These are phyloP conservation scores for Wickerhamomyces alni DNA, from an alignment of 805 yeast species.

Conservation along the genomic window DNA sequence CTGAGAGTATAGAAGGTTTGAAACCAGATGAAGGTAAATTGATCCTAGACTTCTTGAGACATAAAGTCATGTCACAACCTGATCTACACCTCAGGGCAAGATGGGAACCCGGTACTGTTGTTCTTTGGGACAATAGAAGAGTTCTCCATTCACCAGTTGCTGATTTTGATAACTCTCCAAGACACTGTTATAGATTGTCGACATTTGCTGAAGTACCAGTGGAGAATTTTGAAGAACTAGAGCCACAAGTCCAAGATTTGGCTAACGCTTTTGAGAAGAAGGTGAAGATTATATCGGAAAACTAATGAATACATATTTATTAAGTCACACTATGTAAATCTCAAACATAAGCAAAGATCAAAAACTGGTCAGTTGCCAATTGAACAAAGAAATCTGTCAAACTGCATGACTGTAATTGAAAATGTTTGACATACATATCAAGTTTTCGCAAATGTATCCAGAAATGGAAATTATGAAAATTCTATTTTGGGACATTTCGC, in stretches of 20 bases:
- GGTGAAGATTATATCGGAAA: not conserved
- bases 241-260: not conserved
- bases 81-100: constrained; percentile 2
- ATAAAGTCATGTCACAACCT: not conserved
- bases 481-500: not conserved
- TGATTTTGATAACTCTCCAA: not conserved
- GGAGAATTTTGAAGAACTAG: constrained; percentile 1
- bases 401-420: too few relatives aligned
- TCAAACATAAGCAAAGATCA: too few relatives aligned
- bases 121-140: constrained; percentile 5
- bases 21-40: constrained; percentile 1
- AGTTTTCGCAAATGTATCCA: too few relatives aligned
- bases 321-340: too few relatives aligned
- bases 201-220: constrained; percentile 57
- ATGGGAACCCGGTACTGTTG: constrained; percentile 4
- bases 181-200: constrained; percentile 24
- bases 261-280: not conserved
- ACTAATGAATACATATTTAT: not conserved
- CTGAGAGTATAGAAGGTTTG: not conserved
- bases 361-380: too few relatives aligned
- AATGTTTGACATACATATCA: too few relatives aligned
- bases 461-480: not conserved
- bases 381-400: too few relatives aligned
- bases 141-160: not conserved
- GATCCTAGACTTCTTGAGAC: not conserved